These are phyloP conservation scores for Yamadazyma mexicana DNA, from an alignment of 1,139 yeast genomes.

Conservation along the genomic window DNA sequence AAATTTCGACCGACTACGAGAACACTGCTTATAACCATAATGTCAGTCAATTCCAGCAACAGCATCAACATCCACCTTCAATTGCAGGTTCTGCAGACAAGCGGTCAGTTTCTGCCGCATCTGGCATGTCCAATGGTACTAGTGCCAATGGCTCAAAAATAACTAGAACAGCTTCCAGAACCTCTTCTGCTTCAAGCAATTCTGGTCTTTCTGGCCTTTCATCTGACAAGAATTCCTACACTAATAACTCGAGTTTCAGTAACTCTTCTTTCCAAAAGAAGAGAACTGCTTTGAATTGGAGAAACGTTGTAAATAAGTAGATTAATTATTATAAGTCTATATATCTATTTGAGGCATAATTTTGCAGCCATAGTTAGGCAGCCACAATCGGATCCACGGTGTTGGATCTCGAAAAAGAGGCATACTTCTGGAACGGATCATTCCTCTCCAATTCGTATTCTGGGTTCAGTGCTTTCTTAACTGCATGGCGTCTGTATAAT, in stretches of 20 bases:
- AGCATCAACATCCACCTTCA: slow-evolving; percentile 13
- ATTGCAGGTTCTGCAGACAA: slow-evolving; percentile 12
- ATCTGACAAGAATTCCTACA: slow-evolving; percentile 15
- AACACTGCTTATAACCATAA: slow-evolving; percentile 25
- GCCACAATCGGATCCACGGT: slow-evolving; percentile 30
- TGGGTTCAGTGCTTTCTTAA: slow-evolving; percentile 47
- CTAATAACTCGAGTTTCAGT: slow-evolving; percentile 12
- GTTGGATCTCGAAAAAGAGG: slow-evolving; percentile 52
- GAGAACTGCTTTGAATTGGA: slow-evolving; percentile 53
- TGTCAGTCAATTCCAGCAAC: slow-evolving; percentile 13
- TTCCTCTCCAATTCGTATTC: slow-evolving; percentile 63
- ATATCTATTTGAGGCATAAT: no score
- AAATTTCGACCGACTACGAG: slow-evolving; percentile 36
- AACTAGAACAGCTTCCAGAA: slow-evolving; percentile 31
- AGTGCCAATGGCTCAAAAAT: slow-evolving; percentile 23
- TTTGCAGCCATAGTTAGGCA: no score
- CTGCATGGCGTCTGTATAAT: slow-evolving; percentile 41
- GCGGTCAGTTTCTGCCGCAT: slow-evolving; percentile 15
- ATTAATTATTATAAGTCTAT: no score
- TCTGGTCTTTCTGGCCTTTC: slow-evolving; percentile 30
- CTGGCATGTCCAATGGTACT: slow-evolving; percentile 19
- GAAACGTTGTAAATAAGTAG: slow-evolving; percentile 19
- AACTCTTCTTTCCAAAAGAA: slow-evolving; percentile 23
- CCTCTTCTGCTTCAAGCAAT: slow-evolving; percentile 28
- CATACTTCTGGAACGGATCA: slow-evolving; percentile 65